These are phyloP conservation scores for Blepharisma japonicum DNA, from an alignment of 73 alveolate genomes.

Conservation along the genomic window DNA sequence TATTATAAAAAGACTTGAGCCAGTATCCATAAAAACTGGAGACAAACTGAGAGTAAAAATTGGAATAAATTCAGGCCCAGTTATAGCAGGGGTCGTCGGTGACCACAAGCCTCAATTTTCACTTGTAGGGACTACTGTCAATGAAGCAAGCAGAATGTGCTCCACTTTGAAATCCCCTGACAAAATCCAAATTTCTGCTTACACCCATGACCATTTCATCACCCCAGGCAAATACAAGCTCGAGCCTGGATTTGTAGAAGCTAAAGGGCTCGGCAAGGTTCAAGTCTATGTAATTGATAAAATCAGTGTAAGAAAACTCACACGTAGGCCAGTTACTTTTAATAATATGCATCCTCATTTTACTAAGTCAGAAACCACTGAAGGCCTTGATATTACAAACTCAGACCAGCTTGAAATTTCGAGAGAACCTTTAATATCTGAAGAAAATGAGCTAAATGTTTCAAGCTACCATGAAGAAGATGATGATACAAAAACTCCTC, in stretches of 20 bases:
- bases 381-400: too few species aligned
- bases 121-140: slow-evolving; percentile 95
- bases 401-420: too few species aligned
- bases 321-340: too few species aligned
- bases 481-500: too few species aligned
- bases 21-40: neutral
- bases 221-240: slow-evolving; percentile 3
- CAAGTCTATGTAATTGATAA: neutral
- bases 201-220: neutral
- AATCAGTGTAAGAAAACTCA: too few species aligned
- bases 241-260: slow-evolving; percentile 32
- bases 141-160: slow-evolving; percentile 85
- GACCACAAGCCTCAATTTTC: slow-evolving; percentile 97
- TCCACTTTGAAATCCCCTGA: neutral
- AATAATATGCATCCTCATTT: too few species aligned
- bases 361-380: too few species aligned
- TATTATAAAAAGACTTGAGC: slow-evolving; percentile 22
- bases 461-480: too few species aligned
- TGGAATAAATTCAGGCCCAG: slow-evolving; percentile 97
- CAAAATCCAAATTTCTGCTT: neutral
- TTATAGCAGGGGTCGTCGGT: slow-evolving; percentile 98
- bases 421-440: too few species aligned
- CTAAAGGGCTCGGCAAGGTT: slow-evolving; percentile 47
- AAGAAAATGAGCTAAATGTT: too few species aligned
- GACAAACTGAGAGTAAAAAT: slow-evolving; percentile 54